Evolutionary conservation across 768 basidiomycete genomes (phyloP).

Genomic region (Suillus weaverae): DNA sequence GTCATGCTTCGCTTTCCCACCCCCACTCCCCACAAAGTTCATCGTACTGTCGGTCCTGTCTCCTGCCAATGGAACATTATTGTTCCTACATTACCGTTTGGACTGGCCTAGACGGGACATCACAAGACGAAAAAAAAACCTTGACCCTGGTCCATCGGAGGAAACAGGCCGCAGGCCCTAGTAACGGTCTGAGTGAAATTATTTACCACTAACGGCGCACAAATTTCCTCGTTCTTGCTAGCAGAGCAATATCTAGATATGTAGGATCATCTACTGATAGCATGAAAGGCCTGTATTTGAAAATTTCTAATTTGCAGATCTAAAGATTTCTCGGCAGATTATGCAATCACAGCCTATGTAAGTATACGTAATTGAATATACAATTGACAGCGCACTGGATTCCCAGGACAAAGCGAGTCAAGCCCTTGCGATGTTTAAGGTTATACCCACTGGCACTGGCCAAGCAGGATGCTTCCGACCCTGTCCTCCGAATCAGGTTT

Average conservation of each 20-base stretch:
- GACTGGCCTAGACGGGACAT: background rate
- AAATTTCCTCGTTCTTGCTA: background rate
- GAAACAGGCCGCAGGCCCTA: background rate
- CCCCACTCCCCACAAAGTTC: background rate
- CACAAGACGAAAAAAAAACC: background rate
- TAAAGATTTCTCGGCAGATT: background rate
- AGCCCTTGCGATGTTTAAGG: background rate
- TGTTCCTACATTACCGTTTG: background rate
- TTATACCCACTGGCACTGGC: background rate
- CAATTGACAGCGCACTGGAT: background rate
- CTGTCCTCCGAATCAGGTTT: background rate
- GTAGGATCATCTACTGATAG: background rate
- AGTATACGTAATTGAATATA: background rate
- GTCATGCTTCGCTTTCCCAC: background rate
- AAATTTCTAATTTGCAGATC: background rate
- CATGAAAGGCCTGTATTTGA: background rate
- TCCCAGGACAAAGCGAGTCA: background rate
- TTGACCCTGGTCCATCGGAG: background rate
- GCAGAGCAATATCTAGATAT: background rate
- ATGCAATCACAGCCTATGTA: background rate
- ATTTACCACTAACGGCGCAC: background rate
- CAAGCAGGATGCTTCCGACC: constrained; percentile 1
- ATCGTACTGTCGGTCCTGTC: background rate
- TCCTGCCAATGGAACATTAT: background rate
- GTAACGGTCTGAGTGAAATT: background rate